Evolutionary conservation across 2,329 filamentous ascomycete species (phyloP).

Genomic region (Fusarium ramigenum): DNA sequence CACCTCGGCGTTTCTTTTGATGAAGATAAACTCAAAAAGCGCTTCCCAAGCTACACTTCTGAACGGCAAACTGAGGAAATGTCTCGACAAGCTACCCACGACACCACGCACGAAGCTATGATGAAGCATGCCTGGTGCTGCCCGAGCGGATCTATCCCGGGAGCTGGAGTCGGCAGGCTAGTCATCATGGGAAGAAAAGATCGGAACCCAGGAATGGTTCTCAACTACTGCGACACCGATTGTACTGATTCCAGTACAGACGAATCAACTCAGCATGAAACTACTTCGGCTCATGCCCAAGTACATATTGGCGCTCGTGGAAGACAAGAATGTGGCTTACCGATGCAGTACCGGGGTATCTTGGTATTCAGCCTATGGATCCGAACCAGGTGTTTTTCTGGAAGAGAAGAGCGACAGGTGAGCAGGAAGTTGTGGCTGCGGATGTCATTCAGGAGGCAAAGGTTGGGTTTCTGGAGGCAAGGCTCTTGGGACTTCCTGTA

Average conservation of each 20-base stretch:
- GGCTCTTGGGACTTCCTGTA: not conserved
- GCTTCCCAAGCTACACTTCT: not conserved
- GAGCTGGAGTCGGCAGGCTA: not conserved
- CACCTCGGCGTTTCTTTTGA: not conserved
- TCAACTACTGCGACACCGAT: not conserved
- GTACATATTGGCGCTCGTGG: not conserved
- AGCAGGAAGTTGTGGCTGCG: not conserved
- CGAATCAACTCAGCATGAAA: not conserved
- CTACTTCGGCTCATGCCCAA: not conserved
- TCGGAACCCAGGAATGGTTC: not conserved
- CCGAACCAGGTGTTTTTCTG: not conserved
- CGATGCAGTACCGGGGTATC: not conserved
- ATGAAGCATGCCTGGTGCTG: not conserved
- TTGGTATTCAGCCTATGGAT: not conserved
- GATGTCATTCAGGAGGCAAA: not conserved
- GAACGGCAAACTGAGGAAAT: rapidly evolving
- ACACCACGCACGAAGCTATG: not conserved
- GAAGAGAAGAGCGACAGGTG: not conserved
- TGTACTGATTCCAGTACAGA: rapidly evolving
- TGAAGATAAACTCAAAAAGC: not conserved
- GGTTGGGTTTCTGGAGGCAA: not conserved
- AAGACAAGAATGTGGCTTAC: not conserved
- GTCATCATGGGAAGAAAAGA: not conserved
- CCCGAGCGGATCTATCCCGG: not conserved
- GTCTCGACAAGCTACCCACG: rapidly evolving